Conservation (phyloP, 1,284 basidiomycete genomes). For the Phellopilus nigrolimitatus region DNA sequence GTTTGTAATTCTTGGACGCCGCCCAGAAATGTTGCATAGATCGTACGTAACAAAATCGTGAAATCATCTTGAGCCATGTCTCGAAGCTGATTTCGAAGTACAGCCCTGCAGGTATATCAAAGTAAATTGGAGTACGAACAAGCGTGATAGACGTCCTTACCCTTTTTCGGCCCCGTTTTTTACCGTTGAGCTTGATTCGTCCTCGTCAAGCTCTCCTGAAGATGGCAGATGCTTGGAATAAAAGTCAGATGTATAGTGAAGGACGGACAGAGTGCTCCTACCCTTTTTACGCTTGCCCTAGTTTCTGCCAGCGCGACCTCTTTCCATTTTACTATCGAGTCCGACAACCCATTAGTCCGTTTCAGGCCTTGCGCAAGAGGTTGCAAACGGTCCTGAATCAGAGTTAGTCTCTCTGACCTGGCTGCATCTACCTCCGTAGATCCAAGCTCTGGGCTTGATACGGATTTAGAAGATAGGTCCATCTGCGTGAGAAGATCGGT, state of each 20-base stretch:
- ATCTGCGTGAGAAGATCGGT: conserved; percentile 61
- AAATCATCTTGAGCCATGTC: conserved; percentile 70
- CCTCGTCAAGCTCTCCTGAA: conserved; percentile 50
- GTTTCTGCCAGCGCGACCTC: conserved; percentile 70
- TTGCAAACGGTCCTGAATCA: conserved; percentile 55
- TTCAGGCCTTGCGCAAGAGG: conserved; percentile 75
- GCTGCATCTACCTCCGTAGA: not conserved
- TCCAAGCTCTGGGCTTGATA: not conserved
- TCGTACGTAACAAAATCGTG: conserved; percentile 51
- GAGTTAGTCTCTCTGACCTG: conserved; percentile 24
- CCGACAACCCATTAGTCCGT: conserved; percentile 70
- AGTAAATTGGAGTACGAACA: conserved; percentile 15
- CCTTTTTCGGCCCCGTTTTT: conserved; percentile 30
- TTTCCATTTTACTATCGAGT: conserved; percentile 71
- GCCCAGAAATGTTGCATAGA: conserved; percentile 66
- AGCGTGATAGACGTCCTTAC: conserved; percentile 29
- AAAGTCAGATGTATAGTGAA: conserved; percentile 8
- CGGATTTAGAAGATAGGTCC: conserved; percentile 23
- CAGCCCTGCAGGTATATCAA: conserved; percentile 33
- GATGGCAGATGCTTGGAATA: conserved; percentile 45
- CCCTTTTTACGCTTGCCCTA: conserved; percentile 54
- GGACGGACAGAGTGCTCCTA: no score
- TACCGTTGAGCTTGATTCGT: conserved; percentile 37
- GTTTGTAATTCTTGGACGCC: conserved; percentile 69
- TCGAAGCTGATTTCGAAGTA: conserved; percentile 55